Evolutionary conservation across 2,329 filamentous ascomycete species (phyloP), one percentile per base, ranked within the genome.

Genomic region (Dendrostoma leiphaemia): DNA sequence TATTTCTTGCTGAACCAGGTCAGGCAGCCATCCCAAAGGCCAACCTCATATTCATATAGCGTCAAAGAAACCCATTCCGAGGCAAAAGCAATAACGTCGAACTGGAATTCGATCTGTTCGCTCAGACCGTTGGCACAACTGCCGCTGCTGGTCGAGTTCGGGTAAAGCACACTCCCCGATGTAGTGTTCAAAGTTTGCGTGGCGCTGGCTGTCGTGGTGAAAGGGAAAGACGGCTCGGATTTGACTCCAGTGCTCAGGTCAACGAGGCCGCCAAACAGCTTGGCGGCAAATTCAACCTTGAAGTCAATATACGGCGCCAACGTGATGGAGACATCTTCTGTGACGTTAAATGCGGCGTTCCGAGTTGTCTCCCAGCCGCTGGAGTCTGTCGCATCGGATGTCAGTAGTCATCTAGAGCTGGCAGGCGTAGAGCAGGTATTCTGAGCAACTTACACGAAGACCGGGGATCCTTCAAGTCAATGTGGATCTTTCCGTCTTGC

Each of bases 211-310:
- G 55, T 54, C 40, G 52, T 55, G 43, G 46, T 23, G 37, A 57
- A 48, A 13, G 55, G 55, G 35, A 57, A 57, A 10, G 55, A 48
- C 15, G 55, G 52, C 38, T 55, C 48, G 43, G 55, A 48, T 19
- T 41, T 57, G 44, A 57, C 31, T 32, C 55, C 55, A 2, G 55
- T 55, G 55, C 51, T 51, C 43, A 57, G 52, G 37, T 57, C 55
- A 26, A 57, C 8, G 24, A 55, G 43, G 35, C 55, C 55, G 23
- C 38, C 48, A 32, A 57, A 55, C 29, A 57, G 32, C 19, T 55
- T 44, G 52, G 43, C 48, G 15, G 55, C 55, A 45, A 57, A 57
- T 43, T 57, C 55, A 37, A 57, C 52, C n/a, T 47, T 57, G 44
- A 57, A 57, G 52, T 57, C 55, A 34, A 57, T 44, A 23, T 48